Base-by-base conservation (phyloP, 2,329 filamentous ascomycete genomes). In the Metarhizium album region DNA sequence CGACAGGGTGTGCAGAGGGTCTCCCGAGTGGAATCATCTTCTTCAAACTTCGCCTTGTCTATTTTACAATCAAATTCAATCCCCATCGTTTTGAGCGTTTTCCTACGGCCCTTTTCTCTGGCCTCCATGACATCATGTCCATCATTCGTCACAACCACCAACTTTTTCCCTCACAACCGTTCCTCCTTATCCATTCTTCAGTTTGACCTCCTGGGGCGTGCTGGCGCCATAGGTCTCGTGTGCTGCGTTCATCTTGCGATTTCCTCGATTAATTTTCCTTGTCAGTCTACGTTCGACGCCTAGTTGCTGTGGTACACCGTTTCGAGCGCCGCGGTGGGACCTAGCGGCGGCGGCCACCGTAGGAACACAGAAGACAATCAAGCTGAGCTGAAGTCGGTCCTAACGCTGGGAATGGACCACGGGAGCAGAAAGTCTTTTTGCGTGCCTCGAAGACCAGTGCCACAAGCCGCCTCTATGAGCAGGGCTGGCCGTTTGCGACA, bases 401-500 rank as follows among this genome's bases (percentile, higher is more conserved):
- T 43, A 9, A 24, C n/a, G 16, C 20, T 43, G 7, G 40, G 24
- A 43, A 14, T 14, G 6, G 40, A 24, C 20, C 2, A 18, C 20
- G 9, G 16, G 18, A 22, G 37, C 40, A 24, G 20, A 23, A 8
- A 24, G 3, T 23, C 4, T 43, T 24, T 5, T 43, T 24, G 40
- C 40, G 22, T 23, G 22, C 20, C 13, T 14, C 11, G 4, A 8
- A 43, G 8, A 24, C 40, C 11, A 14, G 7, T 23, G 20, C 3
- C 20, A 24, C 6, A 24, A 20, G 9, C 33, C 35, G 14, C 23
- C 47, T 14, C 42, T 40, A 59, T 37, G 54, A 45, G 45, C 62
- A 64, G 20, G 62, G 59, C 49, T 59, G 55, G 13, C 61, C 60
- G 33, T 55, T 59, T 18, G 60, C 49, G 20, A 50, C 55, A 22